Evolutionary conservation across 1,284 basidiomycete species (phyloP), one percentile per base, ranked within the genome.

Genomic region (Apiotrichum siamense): DNA sequence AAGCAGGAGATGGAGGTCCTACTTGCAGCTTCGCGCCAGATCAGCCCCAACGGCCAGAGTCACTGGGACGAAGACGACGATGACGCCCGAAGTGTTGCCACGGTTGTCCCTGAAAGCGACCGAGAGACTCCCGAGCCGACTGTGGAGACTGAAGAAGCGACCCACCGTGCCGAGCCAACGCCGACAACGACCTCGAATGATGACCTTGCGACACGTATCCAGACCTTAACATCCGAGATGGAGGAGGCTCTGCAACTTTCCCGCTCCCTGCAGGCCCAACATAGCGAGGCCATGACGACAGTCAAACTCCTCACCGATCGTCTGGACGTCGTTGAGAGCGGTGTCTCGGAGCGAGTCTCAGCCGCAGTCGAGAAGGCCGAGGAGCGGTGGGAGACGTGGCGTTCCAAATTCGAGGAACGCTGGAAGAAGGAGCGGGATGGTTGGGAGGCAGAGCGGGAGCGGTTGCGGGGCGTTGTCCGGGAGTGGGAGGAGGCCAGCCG

Each of bases 401-500:
- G 74, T 54, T 63, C 72, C 39, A 76, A 77, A 54, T 76, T 77
- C 17, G 88, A 93, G 61, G 85, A 85, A 9, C 81, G 86, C 47
- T 93, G 88, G 87, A 78, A 76, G 29, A 75, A 77, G 50, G 84
- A 91, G 39, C 81, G 86, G 57, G 83, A 88, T 60, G 85, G 86
- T 44, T 91, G 91, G 88, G 79, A 79, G 7, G 76, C 81, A 23
- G 93, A 96, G 72, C 79, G 89, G 3, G 85, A 87, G 57, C 78
- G 87, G 27, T 77, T 96, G 7, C 77, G 79, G 36, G 78, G 80
- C 21, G 86, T 88, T 10, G 80, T 86, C 32, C 82, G 86, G 33
- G 88, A 92, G 57, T 93, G 88, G 86, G 92, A 96, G 59, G 78
- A 77, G 54, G 73, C 76, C 20, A 74, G 75, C 53, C 57, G 75